Conservation (phyloP, 2,329 filamentous ascomycete genomes). For the Cytospora piceae region DNA sequence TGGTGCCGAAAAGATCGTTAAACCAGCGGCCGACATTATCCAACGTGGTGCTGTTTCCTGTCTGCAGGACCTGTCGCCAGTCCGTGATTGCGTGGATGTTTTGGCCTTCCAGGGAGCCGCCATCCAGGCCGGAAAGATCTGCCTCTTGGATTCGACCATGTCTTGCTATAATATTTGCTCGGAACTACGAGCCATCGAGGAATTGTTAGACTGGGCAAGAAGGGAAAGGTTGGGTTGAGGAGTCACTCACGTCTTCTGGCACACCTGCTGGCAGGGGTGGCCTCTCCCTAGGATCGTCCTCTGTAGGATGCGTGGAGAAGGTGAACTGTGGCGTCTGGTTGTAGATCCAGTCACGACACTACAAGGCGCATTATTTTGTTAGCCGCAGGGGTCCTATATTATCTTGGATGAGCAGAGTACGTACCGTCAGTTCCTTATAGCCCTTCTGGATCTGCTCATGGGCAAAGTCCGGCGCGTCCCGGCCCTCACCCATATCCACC, state of each 20-base stretch:
- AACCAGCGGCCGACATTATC: slow-evolving; percentile 36
- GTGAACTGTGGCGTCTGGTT: slow-evolving; percentile 84
- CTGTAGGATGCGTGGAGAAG: slow-evolving; percentile 64
- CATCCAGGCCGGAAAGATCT: slow-evolving; percentile 34
- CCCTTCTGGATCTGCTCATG: slow-evolving; percentile 61
- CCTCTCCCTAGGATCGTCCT: slow-evolving; percentile 61
- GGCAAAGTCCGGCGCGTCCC: slow-evolving; percentile 47
- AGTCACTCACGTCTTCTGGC: slow-evolving; percentile 46
- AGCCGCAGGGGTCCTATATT: background rate
- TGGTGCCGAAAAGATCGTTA: slow-evolving; percentile 37
- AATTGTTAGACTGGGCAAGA: background rate
- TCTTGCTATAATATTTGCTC: slow-evolving; percentile 42
- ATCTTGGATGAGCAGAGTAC: slow-evolving; percentile 32
- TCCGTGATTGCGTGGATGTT: slow-evolving; percentile 37
- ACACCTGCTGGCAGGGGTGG: slow-evolving; percentile 54
- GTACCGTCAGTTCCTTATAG: slow-evolving; percentile 62
- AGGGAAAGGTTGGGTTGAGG: accelerated
- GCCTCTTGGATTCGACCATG: slow-evolving; percentile 44
- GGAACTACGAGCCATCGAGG: slow-evolving; percentile 35
- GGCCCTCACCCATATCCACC: slow-evolving; percentile 51
- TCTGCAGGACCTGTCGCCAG: slow-evolving; percentile 36
- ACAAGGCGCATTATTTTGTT: slow-evolving; percentile 13
- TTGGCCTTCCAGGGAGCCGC: slow-evolving; percentile 32
- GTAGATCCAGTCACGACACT: slow-evolving; percentile 77
- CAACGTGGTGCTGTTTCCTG: slow-evolving; percentile 25